Conservation (phyloP, 139 green algal species). For the Prasinococcaceae sp. region DNA sequence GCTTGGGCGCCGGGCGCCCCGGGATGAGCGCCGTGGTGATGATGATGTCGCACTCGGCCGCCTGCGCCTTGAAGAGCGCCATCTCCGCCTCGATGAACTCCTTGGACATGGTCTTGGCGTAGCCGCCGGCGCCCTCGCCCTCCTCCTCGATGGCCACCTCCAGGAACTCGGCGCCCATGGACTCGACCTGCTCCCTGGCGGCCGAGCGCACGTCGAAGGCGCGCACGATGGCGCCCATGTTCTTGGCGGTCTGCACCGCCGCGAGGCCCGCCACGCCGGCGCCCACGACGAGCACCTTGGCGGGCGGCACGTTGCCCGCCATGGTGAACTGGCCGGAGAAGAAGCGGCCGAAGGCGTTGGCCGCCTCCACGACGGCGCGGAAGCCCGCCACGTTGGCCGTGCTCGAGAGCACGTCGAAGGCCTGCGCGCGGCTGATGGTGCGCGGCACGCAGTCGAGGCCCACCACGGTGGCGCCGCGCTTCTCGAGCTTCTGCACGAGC, state of each 20-base stretch:
- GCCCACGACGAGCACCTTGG: constrained; percentile 23
- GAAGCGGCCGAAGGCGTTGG: constrained; percentile 14
- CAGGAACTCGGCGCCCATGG: constrained; percentile 21
- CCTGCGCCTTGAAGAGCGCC: constrained; percentile 50
- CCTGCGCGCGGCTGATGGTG: constrained; percentile 13
- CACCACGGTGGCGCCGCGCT: neutral
- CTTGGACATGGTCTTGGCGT: constrained; percentile 29
- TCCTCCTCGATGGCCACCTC: constrained; percentile 20
- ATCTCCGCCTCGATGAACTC: constrained; percentile 29
- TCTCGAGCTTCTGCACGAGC: neutral
- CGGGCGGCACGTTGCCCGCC: constrained; percentile 19
- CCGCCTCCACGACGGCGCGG: constrained; percentile 19
- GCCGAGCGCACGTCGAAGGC: constrained; percentile 13
- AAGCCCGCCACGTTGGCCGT: constrained; percentile 24
- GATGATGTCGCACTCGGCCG: constrained; percentile 50
- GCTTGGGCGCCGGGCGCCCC: constrained; percentile 16
- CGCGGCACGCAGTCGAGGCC: constrained; percentile 79
- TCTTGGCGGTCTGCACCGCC: constrained; percentile 15
- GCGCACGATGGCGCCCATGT: constrained; percentile 14
- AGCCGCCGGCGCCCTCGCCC: constrained; percentile 18
- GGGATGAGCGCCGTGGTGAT: constrained; percentile 25
- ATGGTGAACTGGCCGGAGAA: constrained; percentile 15
- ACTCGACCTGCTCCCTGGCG: constrained; percentile 16
- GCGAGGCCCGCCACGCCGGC: constrained; percentile 19
- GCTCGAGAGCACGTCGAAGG: constrained; percentile 20